phyloP scores from a whole-genome alignment of 2,329 filamentous ascomycete species.

The Verticillium nonalfalfae region DNA sequence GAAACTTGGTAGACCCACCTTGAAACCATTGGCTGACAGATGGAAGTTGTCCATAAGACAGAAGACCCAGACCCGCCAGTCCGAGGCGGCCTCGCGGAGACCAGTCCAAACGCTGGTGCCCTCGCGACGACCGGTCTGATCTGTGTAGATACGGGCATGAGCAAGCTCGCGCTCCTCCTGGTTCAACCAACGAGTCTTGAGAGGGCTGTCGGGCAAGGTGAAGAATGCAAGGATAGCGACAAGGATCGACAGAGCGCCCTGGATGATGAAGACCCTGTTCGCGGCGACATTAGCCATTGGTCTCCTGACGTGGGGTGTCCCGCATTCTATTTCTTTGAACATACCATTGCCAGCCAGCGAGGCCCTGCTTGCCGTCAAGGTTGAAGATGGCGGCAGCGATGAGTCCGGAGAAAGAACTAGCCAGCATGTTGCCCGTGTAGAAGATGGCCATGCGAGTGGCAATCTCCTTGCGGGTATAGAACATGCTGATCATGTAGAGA shows the following conservation, averaged over 20 bases:
- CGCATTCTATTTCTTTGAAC: background rate
- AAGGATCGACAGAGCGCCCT: constrained; percentile 27
- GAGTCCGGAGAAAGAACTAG: constrained; percentile 36
- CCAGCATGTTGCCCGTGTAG: constrained; percentile 36
- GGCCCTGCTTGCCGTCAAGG: constrained; percentile 29
- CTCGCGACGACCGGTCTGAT: constrained; percentile 25
- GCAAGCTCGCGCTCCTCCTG: constrained; percentile 33
- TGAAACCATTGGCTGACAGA: constrained; percentile 39
- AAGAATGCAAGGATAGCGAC: constrained; percentile 27
- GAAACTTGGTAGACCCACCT: constrained; percentile 10
- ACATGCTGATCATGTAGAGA: constrained; percentile 12
- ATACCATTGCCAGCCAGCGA: constrained; percentile 36
- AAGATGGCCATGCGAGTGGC: constrained; percentile 31
- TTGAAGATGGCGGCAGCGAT: constrained; percentile 35
- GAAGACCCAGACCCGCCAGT: constrained; percentile 42
- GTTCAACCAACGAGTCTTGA: constrained; percentile 28
- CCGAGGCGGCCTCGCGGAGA: constrained; percentile 33
- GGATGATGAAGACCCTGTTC: constrained; percentile 31
- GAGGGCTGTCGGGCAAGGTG: constrained; percentile 30
- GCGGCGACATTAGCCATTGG: background rate
- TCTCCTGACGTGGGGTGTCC: background rate
- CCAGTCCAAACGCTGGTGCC: constrained; percentile 33
- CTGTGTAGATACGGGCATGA: constrained; percentile 22
- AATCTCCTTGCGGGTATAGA: constrained; percentile 11
- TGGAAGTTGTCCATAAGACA: constrained; percentile 45